These are phyloP conservation scores for Trypanosomatidae sp. DNA, from an alignment of 208 protist genomes.

Conservation along the genomic window DNA sequence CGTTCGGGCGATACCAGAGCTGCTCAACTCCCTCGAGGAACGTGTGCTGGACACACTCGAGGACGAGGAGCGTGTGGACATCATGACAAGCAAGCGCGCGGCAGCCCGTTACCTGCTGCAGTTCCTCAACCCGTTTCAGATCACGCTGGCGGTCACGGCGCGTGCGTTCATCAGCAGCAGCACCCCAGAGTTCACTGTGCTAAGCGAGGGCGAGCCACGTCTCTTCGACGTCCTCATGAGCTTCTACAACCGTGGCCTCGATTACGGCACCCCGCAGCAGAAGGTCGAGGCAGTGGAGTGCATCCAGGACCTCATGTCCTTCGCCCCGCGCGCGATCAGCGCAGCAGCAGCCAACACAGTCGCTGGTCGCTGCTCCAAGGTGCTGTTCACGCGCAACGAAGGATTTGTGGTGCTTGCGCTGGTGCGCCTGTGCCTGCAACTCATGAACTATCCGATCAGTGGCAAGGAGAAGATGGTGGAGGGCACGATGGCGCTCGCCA, in stretches of 20 bases:
- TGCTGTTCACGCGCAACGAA: slow-evolving; percentile 90
- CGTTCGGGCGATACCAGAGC: slow-evolving; percentile 53
- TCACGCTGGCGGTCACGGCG: slow-evolving; percentile 60
- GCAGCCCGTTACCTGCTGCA: slow-evolving; percentile 83
- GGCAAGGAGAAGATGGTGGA: slow-evolving; percentile 92
- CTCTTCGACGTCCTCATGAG: slow-evolving; percentile 85
- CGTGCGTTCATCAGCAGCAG: slow-evolving; percentile 51
- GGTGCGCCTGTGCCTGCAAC: slow-evolving; percentile 80
- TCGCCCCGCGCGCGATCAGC: slow-evolving; percentile 71
- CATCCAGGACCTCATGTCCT: slow-evolving; percentile 85
- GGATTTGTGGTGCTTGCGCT: slow-evolving; percentile 82
- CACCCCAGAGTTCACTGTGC: slow-evolving; percentile 63
- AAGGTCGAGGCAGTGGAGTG: slow-evolving; percentile 89
- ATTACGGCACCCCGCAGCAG: slow-evolving; percentile 86
- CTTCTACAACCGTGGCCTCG: slow-evolving; percentile 87
- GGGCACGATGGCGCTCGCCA: slow-evolving; percentile 86
- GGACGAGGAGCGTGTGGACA: slow-evolving; percentile 75
- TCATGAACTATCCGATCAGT: slow-evolving; percentile 79
- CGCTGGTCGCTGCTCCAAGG: slow-evolving; percentile 89
- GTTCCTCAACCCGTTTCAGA: slow-evolving; percentile 74
- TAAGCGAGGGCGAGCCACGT: slow-evolving; percentile 73
- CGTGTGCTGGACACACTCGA: slow-evolving; percentile 61
- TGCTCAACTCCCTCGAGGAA: slow-evolving; percentile 69
- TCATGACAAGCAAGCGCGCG: slow-evolving; percentile 78
- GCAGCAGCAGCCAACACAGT: slow-evolving; percentile 76